Evolutionary conservation across 805 yeast species (phyloP).

Genomic region (Hanseniaspora singularis): DNA sequence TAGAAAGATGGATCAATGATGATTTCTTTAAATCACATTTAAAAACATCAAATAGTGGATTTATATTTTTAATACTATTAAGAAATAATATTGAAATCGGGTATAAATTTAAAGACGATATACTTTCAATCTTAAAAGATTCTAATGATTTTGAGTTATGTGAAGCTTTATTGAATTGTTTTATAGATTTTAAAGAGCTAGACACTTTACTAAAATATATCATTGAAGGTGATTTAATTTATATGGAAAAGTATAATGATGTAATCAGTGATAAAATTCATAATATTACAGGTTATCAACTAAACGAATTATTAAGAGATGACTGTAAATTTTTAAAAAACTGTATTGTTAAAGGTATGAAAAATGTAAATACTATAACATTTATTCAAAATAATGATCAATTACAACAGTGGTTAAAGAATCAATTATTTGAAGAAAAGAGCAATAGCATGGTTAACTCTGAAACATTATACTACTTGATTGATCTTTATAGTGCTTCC

Average conservation of each 20-base stretch:
- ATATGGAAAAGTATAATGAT: not conserved
- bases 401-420: slow-evolving; percentile 12
- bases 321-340: slow-evolving; percentile 2
- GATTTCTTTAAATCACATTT: not conserved
- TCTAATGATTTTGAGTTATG: not conserved
- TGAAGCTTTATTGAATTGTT: slow-evolving; percentile 6
- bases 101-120: slow-evolving; percentile 9
- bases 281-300: slow-evolving; percentile 10
- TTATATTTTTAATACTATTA: not conserved
- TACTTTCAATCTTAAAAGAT: not conserved
- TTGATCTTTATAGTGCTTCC: slow-evolving; percentile 9
- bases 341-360: slow-evolving; percentile 13
- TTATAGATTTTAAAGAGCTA: slow-evolving; percentile 12
- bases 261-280: slow-evolving; percentile 1
- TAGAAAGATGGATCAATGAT: slow-evolving; percentile 4
- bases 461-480: slow-evolving; percentile 3
- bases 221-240: not conserved
- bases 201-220: not conserved
- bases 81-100: slow-evolving; percentile 12
- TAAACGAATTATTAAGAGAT: not conserved
- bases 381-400: slow-evolving; percentile 8
- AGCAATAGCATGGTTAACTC: not conserved
- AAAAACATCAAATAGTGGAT: too few relatives aligned
- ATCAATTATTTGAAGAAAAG: not conserved
- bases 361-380: slow-evolving; percentile 12